Evolutionary conservation across 2,329 filamentous ascomycete genomes (phyloP).

Genomic region (Epichloe hybrida): DNA sequence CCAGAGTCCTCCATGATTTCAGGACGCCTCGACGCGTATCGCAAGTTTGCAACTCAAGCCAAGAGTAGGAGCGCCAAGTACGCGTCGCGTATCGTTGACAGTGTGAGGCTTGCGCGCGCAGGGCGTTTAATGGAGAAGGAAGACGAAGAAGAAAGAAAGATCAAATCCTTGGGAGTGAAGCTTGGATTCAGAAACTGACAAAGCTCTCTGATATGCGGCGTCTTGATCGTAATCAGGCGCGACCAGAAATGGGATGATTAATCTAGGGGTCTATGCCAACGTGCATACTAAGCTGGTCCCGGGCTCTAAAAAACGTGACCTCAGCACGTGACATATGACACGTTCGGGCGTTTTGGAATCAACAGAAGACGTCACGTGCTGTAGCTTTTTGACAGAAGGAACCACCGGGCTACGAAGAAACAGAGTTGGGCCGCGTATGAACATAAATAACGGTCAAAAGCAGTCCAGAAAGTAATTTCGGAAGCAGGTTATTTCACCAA

Average conservation of each 20-base stretch:
- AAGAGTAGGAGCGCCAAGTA: constrained; percentile 1
- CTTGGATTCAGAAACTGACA: neutral
- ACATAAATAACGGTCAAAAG: no score
- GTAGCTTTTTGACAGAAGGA: no score
- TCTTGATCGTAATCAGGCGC: constrained; percentile 26
- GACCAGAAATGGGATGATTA: constrained; percentile 7
- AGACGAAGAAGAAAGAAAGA: neutral
- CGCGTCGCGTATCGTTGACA: constrained; percentile 6
- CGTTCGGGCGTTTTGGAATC: neutral
- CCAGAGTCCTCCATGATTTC: constrained; percentile 45
- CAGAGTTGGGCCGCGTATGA: constrained; percentile 15
- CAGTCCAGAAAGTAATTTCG: neutral
- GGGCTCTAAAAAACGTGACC: neutral
- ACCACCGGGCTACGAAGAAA: neutral
- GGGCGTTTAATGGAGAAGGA: neutral
- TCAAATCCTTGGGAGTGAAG: neutral
- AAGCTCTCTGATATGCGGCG: constrained; percentile 15
- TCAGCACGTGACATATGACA: neutral
- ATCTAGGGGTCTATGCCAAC: neutral
- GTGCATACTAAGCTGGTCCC: neutral
- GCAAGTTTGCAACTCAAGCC: neutral
- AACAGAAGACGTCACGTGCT: neutral
- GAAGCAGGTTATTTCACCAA: neutral
- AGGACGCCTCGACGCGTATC: neutral
- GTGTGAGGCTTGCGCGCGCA: neutral